phyloP scores from a whole-genome alignment of 352 stramenopile species.

The Phytophthora fragariaefolia region DNA sequence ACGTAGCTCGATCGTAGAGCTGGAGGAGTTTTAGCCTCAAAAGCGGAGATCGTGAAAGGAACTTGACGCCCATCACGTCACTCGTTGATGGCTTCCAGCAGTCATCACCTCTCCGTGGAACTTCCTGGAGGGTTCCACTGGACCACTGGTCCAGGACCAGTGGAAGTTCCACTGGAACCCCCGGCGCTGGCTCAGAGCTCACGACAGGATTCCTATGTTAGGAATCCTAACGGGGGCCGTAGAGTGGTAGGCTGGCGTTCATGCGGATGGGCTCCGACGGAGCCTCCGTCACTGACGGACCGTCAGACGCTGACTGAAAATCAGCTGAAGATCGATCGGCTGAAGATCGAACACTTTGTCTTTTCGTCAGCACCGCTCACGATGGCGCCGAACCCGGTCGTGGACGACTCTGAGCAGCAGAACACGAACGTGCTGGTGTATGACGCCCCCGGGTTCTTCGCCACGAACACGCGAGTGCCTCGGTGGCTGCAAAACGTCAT shows the following conservation, averaged over 20 bases:
- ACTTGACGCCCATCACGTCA: too few relatives aligned
- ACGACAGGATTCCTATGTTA: background rate
- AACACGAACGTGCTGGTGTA: conserved; percentile 37
- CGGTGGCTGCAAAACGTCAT: conserved; percentile 35
- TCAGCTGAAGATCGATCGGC: background rate
- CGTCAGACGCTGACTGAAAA: too few relatives aligned
- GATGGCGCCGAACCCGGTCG: conserved; percentile 21
- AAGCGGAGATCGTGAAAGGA: too few relatives aligned
- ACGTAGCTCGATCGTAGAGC: too few relatives aligned
- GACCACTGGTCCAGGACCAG: too few relatives aligned
- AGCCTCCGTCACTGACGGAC: too few relatives aligned
- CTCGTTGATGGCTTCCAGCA: background rate
- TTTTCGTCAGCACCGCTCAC: background rate
- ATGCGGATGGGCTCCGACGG: background rate
- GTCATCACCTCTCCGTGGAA: too few relatives aligned
- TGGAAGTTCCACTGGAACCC: background rate
- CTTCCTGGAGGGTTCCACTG: too few relatives aligned
- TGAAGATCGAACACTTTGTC: conserved; percentile 7
- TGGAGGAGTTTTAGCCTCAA: too few relatives aligned
- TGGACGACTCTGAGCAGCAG: background rate
- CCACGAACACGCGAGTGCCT: conserved; percentile 31
- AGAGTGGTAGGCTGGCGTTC: conserved; percentile 21
- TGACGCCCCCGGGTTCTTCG: conserved; percentile 42
- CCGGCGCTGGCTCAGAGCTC: background rate
- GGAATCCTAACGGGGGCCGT: background rate